Base-by-base conservation (phyloP, 2,329 filamentous ascomycete genomes). In the Phaeophleospora eucalypticola region DNA sequence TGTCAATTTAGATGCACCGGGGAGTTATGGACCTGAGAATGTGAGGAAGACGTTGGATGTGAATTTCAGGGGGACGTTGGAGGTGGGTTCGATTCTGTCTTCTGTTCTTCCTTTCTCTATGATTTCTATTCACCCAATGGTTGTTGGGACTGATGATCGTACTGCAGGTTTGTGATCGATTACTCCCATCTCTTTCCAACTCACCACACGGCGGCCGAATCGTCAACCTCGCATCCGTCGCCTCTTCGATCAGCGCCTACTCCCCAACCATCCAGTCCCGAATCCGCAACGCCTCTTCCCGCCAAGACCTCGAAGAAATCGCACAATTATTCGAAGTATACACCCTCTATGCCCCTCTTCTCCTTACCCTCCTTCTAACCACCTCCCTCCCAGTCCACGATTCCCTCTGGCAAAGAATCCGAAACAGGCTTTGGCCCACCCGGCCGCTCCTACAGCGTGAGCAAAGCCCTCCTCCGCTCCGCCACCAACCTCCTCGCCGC, bases 21-120 rank as follows among this genome's bases (percentile, higher is more conserved):
- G 24, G 24, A 29, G 24, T 29, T 60, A 65, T 41, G 52, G 48
- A 15, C 39, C 38, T 7, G 61, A 61, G 24, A 60, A 59, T 42
- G 65, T 58, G 16, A 59, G 49, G 46, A 56, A 48, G 51, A 67
- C 64, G 36, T 47, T 68, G 4, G 60, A 65, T 41, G 60, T 64
- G 27, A 68, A 68, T 43, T 69, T 65, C 44, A 48, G 58, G 36
- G 66, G 65, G 27, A 66, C 62, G 4, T 44, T 65, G n/a, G 56
- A 65, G 36, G 63, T 66, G 42, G 44, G 61, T 33, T 46, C 37
- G 41, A 39, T 15, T 29, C 12, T 29, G 24, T 29, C 12, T 29
- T 29, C 24, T 29, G 6, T 29, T 29, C 24, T 29, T 29, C 12
- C 12, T 29, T 12, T 29, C 12, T 29, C 12, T 29, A 6, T 29